phyloP scores from a whole-genome alignment of 2,329 filamentous ascomycete species.

The Colletotrichum euphorbiae region DNA sequence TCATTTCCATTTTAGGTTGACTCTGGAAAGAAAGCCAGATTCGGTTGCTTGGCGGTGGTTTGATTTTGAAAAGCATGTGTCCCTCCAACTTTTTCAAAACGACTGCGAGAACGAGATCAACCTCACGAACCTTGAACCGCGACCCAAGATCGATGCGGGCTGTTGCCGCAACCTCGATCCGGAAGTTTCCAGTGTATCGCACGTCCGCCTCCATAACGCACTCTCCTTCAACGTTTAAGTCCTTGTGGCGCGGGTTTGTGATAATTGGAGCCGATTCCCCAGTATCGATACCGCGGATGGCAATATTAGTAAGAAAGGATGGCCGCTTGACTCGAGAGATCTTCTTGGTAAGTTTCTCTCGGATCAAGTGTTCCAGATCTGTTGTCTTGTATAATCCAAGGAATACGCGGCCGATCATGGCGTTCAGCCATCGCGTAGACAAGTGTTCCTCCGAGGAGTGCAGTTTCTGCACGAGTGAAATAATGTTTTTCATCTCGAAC shows the following conservation, averaged over 20 bases:
- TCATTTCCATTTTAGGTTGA: constrained; percentile 93
- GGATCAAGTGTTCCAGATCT: constrained; percentile 82
- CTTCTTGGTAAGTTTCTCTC: constrained; percentile 93
- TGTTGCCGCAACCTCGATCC: constrained; percentile 91
- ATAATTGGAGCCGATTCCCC: constrained; percentile 89
- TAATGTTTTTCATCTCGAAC: constrained; percentile 88
- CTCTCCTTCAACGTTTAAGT: constrained; percentile 92
- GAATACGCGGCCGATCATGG: constrained; percentile 88
- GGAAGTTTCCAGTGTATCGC: constrained; percentile 88
- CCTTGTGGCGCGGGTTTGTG: constrained; percentile 87
- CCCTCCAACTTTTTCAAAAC: constrained; percentile 88
- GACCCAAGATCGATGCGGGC: constrained; percentile 90
- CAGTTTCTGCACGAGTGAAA: constrained; percentile 87
- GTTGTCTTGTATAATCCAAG: constrained; percentile 87
- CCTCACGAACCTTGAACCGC: constrained; percentile 89
- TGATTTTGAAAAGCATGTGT: constrained; percentile 86
- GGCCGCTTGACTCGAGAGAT: constrained; percentile 94
- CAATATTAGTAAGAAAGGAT: constrained; percentile 86
- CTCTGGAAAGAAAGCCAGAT: constrained; percentile 96
- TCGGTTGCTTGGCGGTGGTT: constrained; percentile 94
- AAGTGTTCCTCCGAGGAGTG: constrained; percentile 93
- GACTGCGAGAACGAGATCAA: constrained; percentile 88
- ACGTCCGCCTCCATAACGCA: constrained; percentile 88
- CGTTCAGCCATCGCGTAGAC: constrained; percentile 94
- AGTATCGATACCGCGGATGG: constrained; percentile 85